Conservation (phyloP, 1,139 yeast genomes). For the Wickerhamiella pararugosa region DNA sequence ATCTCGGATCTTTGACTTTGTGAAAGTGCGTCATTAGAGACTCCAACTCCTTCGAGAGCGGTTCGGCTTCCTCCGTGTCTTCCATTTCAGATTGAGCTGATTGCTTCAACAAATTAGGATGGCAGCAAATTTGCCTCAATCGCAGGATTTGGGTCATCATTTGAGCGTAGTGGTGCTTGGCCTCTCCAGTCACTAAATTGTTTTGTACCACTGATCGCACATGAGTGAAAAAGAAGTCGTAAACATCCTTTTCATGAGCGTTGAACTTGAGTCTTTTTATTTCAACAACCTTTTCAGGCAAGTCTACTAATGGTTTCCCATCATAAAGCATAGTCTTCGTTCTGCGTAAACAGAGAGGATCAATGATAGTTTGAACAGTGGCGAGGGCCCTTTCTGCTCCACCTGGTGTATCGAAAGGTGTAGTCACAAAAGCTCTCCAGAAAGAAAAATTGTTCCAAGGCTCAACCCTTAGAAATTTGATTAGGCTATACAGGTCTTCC, state of each 20-base stretch:
- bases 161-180: constrained; percentile 60
- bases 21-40: constrained; percentile 9
- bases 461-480: constrained; percentile 59
- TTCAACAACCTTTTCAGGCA: constrained; percentile 63
- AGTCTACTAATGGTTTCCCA: constrained; percentile 59
- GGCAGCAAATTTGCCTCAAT: constrained; percentile 81
- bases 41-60: constrained; percentile 1
- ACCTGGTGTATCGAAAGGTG: constrained; percentile 56
- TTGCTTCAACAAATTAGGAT: constrained; percentile 40
- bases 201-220: constrained; percentile 62
- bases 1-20: neutral
- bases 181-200: constrained; percentile 44
- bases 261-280: constrained; percentile 56
- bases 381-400: constrained; percentile 61
- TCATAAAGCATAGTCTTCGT: constrained; percentile 70
- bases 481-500: constrained; percentile 71
- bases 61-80: constrained; percentile 8
- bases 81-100: constrained; percentile 2
- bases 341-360: constrained; percentile 70
- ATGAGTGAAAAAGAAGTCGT: constrained; percentile 51
- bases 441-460: constrained; percentile 83
- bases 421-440: constrained; percentile 80
- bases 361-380: constrained; percentile 70
- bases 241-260: constrained; percentile 49
- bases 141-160: constrained; percentile 74